Percentiles rank a stretch among this genome's conserved stretches.
Conservation (phyloP, 73 alveolate genomes). For the Paramecium pentaurelia region DNA sequence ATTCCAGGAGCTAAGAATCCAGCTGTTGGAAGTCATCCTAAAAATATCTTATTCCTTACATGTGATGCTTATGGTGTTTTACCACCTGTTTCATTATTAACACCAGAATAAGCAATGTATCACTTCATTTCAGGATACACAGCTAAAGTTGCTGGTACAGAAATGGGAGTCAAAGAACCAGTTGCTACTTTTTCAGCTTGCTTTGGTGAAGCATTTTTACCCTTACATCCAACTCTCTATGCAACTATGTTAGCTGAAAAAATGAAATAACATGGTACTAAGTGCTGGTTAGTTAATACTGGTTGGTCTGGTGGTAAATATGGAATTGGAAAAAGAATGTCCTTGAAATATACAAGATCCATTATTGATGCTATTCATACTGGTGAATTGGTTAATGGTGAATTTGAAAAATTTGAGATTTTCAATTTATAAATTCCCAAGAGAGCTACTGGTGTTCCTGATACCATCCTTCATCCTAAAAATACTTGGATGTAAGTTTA, state of each 20-base stretch:
- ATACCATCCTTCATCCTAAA: conserved; percentile 71
- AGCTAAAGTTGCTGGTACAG: conserved; percentile 96
- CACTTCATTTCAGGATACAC: conserved; percentile 98
- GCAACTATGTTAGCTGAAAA: conserved; percentile 94
- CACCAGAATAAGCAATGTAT: conserved; percentile 89
- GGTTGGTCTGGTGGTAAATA: conserved; percentile 98
- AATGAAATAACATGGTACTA: conserved; percentile 81
- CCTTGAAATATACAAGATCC: conserved; percentile 82
- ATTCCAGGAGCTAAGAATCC: conserved; percentile 94
- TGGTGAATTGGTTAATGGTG: conserved; percentile 80
- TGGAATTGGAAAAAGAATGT: conserved; percentile 94
- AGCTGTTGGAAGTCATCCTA: conserved; percentile 94
- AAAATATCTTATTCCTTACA: conserved; percentile 91
- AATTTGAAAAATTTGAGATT: conserved; percentile 66
- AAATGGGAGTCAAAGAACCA: conserved; percentile 95
- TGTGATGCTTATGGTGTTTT: conserved; percentile 97
- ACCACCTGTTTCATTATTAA: conserved; percentile 94
- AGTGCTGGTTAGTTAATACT: conserved; percentile 94
- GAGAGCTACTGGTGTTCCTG: conserved; percentile 79
- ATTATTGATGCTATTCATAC: conserved; percentile 93
- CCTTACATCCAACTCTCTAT: conserved; percentile 90
- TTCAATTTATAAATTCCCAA: conserved; percentile 85
- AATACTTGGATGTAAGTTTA: conserved; percentile 71
- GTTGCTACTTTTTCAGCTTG: conserved; percentile 96
- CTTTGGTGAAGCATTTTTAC: conserved; percentile 96